These are phyloP conservation scores for Zizania palustris DNA, from an alignment of 202 grass and related monocot genomes.

Conservation along the genomic window DNA sequence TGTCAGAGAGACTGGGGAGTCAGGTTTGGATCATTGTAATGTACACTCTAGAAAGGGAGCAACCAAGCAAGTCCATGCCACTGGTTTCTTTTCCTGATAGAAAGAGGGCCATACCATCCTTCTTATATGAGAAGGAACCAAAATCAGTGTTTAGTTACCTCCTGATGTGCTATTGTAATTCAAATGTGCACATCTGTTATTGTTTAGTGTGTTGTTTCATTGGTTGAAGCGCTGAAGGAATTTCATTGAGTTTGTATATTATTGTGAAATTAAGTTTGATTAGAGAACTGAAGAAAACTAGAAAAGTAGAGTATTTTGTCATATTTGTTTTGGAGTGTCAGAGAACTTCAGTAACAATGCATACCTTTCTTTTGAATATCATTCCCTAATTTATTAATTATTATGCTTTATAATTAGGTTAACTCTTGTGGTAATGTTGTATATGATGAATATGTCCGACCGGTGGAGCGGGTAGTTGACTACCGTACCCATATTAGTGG, in stretches of 20 bases:
- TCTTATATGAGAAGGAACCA: neutral
- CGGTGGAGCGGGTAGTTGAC: constrained; percentile 76
- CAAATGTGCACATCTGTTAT: neutral
- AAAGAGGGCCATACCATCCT: neutral
- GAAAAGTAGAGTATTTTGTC: constrained; percentile 7
- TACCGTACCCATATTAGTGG: constrained; percentile 91
- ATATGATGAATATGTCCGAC: constrained; percentile 78
- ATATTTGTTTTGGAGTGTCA: neutral
- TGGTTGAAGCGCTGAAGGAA: neutral
- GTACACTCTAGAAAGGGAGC: neutral
- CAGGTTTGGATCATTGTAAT: constrained; percentile 7
- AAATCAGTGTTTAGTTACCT: neutral
- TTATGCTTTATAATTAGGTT: constrained; percentile 53
- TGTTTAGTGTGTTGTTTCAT: neutral
- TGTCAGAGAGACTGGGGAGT: neutral
- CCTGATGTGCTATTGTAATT: neutral
- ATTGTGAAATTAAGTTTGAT: constrained; percentile 30
- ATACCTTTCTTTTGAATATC: constrained; percentile 18
- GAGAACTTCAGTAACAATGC: constrained; percentile 4
- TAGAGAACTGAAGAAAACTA: neutral
- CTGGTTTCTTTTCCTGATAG: neutral
- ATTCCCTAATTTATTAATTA: constrained; percentile 42
- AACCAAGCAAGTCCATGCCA: neutral
- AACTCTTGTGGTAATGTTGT: constrained; percentile 81
- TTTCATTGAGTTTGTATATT: constrained; percentile 26